These are phyloP conservation scores for Leccinum truebloodii DNA, from an alignment of 768 basidiomycete species.

Conservation along the genomic window DNA sequence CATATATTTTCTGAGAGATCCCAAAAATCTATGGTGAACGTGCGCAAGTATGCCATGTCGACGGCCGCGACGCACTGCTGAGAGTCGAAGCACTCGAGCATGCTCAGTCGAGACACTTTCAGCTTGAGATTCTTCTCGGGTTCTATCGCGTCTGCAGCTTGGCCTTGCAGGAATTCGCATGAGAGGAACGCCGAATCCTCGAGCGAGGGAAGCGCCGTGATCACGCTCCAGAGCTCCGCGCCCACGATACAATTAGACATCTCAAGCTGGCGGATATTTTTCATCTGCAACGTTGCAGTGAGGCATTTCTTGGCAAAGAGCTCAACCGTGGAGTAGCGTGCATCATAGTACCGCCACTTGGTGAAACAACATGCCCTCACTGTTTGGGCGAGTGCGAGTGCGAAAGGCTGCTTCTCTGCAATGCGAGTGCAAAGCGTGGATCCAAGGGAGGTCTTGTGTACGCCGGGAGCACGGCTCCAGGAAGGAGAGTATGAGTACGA, in stretches of 20 bases:
- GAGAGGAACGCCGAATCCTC: no score
- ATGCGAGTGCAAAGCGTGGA: neutral
- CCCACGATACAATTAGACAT: neutral
- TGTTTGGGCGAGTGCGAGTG: neutral
- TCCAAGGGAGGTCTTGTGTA: neutral
- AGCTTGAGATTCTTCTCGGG: no score
- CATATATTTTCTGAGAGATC: neutral
- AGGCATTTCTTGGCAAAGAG: neutral
- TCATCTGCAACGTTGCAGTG: neutral
- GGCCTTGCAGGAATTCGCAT: no score
- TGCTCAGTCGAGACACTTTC: neutral
- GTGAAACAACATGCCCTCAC: neutral
- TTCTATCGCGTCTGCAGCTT: no score
- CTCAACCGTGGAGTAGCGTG: neutral
- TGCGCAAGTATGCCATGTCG: neutral
- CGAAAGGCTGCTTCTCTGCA: neutral
- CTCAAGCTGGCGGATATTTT: neutral
- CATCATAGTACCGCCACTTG: rapidly evolving
- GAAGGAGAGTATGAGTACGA: neutral
- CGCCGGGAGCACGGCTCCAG: no score
- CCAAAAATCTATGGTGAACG: neutral
- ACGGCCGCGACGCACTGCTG: neutral
- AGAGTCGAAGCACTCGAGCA: neutral
- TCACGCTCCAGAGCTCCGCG: neutral
- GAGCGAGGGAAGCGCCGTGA: neutral